Percentiles rank a stretch among this genome's conserved stretches.
These are phyloP conservation scores for Babesia divergens DNA, from an alignment of 169 alveolate genomes.

Conservation along the genomic window DNA sequence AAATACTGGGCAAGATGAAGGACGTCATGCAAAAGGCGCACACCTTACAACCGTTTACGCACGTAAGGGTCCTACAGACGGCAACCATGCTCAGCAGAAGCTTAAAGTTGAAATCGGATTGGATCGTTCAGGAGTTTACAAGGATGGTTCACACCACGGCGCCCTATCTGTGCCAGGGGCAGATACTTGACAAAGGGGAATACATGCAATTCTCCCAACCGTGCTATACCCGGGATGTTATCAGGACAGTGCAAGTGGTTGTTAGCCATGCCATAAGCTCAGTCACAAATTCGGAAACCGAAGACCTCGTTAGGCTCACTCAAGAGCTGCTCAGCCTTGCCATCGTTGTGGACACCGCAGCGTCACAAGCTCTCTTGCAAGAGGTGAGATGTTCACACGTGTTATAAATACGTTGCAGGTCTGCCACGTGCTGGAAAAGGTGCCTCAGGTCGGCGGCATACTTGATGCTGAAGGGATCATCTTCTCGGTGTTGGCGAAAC, in stretches of 20 bases:
- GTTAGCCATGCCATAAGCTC: slow-evolving; percentile 7
- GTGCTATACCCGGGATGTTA: slow-evolving; percentile 23
- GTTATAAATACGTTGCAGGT: slow-evolving; percentile 7
- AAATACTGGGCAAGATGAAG: slow-evolving; percentile 46
- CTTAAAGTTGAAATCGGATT: slow-evolving; percentile 27
- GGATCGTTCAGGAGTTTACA: slow-evolving; percentile 49
- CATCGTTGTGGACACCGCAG: slow-evolving; percentile 30
- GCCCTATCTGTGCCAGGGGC: slow-evolving; percentile 57
- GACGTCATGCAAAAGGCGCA: slow-evolving; percentile 1
- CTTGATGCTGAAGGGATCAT: slow-evolving; percentile 55
- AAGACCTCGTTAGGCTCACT: slow-evolving; percentile 29
- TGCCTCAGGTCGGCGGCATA: slow-evolving; percentile 33
- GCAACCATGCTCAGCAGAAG: slow-evolving; percentile 21
- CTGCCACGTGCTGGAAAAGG: slow-evolving; percentile 18
- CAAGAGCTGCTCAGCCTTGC: slow-evolving; percentile 28
- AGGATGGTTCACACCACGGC: slow-evolving; percentile 29
- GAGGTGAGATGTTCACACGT: slow-evolving; percentile 3
- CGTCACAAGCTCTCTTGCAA: slow-evolving; percentile 23
- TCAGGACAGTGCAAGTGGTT: slow-evolving; percentile 23
- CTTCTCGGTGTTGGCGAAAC: slow-evolving; percentile 45
- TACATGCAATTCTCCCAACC: slow-evolving; percentile 27
- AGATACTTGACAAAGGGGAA: neutral
- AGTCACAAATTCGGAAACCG: slow-evolving; percentile 17
- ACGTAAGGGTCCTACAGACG: slow-evolving; percentile 18
- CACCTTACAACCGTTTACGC: slow-evolving; percentile 16